Evolutionary conservation across 2,329 filamentous ascomycete species (phyloP), one percentile per base, ranked within the genome.

Genomic region (Microcyclosporella mali): DNA sequence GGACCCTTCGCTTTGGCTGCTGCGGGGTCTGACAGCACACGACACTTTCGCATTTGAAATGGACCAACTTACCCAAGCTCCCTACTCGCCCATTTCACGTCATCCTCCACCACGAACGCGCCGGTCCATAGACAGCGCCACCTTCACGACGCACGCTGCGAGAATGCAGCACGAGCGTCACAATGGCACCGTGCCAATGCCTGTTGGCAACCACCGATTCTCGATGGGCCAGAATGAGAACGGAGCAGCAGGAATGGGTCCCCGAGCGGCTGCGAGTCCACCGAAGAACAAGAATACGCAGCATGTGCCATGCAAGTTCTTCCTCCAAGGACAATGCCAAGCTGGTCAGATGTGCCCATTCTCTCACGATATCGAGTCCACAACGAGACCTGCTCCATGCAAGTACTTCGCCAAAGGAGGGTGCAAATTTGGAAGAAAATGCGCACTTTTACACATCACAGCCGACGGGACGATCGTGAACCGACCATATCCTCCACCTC

Each of bases 391-490:
- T 49, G 81, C 94, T 53, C 79, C 80, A 10, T 98, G 92, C 82
- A 98, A 97, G 70, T 98, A 97, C 71, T 98, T 97, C 66, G 85
- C 89, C 62, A 98, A 97, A 88, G 92, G 92, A 55, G 95, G 95
- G 69, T 98, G 92, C 81, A 97, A 97, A 67, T 98, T 97, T 65
- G 92, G 92, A 50, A 85, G 88, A 51, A 97, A 97, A 69, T 98
- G 92, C 73, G 90, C 90, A 61, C 87, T 97, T 62, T 87, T 94
- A 53, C 92, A 98, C 67, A 85, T 97, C 59, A 82, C 95, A 37
- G 88, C 89, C 56, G 89, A 97, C 66, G 92, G 92, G 47, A 82
- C 88, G 58, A 81, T 90, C 62, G 87, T 97, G 63, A 95, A 95
- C 67, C 70, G 85, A 75, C 51, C 42, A 14, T 52, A 46, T 41